Conservation (phyloP, 768 basidiomycete genomes). For the Suillus clintonianus region DNA sequence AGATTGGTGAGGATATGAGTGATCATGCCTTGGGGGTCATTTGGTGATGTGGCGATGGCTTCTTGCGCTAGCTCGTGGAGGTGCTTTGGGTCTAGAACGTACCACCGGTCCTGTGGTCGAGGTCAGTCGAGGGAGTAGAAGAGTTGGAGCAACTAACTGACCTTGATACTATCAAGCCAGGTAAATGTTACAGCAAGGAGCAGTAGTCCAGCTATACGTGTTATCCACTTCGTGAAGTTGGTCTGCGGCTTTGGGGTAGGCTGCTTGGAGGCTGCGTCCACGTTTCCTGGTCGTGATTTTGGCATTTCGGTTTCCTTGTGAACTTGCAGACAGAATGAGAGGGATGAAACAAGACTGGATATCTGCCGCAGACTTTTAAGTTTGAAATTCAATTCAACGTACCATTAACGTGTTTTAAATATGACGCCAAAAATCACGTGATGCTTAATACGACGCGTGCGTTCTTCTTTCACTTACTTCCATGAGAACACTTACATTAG, state of each 20-base stretch:
- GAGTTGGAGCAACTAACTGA: conserved; percentile 25
- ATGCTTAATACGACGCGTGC: too few relatives aligned
- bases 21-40: conserved; percentile 75
- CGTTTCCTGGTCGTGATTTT: conserved; percentile 8
- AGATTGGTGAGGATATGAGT: conserved; percentile 82
- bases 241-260: background rate
- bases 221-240: conserved; percentile 35
- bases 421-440: too few relatives aligned
- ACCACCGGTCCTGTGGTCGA: conserved; percentile 75
- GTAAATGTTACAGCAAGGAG: conserved; percentile 39
- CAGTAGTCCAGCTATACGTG: conserved; percentile 26
- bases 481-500: too few relatives aligned
- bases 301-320: conserved; percentile 14
- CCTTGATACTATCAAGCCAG: conserved; percentile 68
- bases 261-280: background rate
- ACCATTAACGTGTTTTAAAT: too few relatives aligned
- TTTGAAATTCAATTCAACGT: too few relatives aligned
- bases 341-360: too few relatives aligned
- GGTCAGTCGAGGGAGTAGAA: background rate
- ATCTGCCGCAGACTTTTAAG: too few relatives aligned
- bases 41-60: conserved; percentile 66
- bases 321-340: background rate
- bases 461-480: too few relatives aligned
- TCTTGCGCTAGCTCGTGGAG: conserved; percentile 75
- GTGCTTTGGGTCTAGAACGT: conserved; percentile 73